Base-by-base conservation (phyloP, 441 rosid genomes). In the Codiaeum variegatum region DNA sequence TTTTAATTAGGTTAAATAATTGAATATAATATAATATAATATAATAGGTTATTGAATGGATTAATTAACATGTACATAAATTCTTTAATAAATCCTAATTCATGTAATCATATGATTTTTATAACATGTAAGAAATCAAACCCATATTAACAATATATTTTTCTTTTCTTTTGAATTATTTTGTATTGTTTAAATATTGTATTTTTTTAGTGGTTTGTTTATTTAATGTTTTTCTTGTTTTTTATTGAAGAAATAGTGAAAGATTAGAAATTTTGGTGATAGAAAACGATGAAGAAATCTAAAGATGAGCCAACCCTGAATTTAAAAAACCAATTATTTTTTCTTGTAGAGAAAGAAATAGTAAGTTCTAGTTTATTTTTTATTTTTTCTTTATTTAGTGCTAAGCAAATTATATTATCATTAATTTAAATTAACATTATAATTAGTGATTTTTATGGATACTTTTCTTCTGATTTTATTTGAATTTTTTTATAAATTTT, bases 311-410 rank as follows among this genome's bases (percentile, higher is more conserved):
- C 77, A 79, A 69, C 76, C 77, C 94, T 80, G 92, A 80, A 82
- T 75, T 85, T 69, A 83, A 81, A 84, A 81, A 91, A 79, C 92
- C 94, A 24, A 79, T 77, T 75, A 78, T 79, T 73, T 79, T 96
- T 61, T 88, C 96, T 63, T 59, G 85, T 24, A 96, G 89, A 66
- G 97, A 94, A 86, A 76, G 85, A n/a, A n/a, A n/a, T n/a, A n/a
- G 99, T 92, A 80, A 86, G 83, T 78, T 80, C 67, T 46, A 66
- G 6, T 51, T 36, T 28, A 9, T 62, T 66, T 13, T 42, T 70
- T 10, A 2, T 16, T 32, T 47, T 54, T 19, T 1, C 0, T 34
- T 19, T 12, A 31, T 13, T 9, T 18, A 42, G 10, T 58, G 61
- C 73, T 73, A 40, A 69, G 76, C 69, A 51, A 34, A 19, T 60